Evolutionary conservation across 2,329 filamentous ascomycete species (phyloP), one percentile per base, ranked within the genome.

Genomic region (Colletotrichum eleusines): DNA sequence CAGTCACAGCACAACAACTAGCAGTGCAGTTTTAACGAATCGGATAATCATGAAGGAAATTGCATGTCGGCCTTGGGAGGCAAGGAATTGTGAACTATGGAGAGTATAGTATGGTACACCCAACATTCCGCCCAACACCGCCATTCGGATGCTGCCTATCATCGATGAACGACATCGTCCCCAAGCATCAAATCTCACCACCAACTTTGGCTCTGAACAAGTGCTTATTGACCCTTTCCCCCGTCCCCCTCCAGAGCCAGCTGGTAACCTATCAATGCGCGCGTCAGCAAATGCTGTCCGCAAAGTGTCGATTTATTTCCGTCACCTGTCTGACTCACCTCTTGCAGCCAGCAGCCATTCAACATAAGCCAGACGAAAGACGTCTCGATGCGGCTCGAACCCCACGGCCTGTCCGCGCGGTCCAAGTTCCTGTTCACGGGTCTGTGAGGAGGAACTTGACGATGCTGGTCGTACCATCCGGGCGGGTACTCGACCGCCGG

Each of bases 151-250:
- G n/a, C 48, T 53, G 35, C 18, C 48, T 53, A 23, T 62, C 9
- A 6, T 16, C 4, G 31, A 65, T 71, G 20, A 69, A 66, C 2
- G 3, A 26, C 35, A 23, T 16, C 33, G n/a, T 12, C 44, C 48
- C 35, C 35, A 31, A 31, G 48, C 48, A 42, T 69, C 59, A 85
- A 76, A 80, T 86, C 76, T 89, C 87, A 16, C 87, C 87, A 14
- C 88, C 87, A 67, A 89, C 78, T 40, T 84, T 81, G 74, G 87
- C 88, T 40, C 81, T 81, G 61, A 88, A 87, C 28, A 84, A 77
- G n/a, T 77, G 76, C 70, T 84, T 80, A 74, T 85, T 86, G 12
- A 87, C 70, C 69, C 76, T 84, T 31, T 38, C 69, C 2, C 58
- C 69, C n/a, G 58, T 71, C 18, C 18, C 46, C 46, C 69, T 69